These are phyloP conservation scores for Diaporthe velutina DNA, from an alignment of 2,329 filamentous ascomycete species.

Conservation along the genomic window DNA sequence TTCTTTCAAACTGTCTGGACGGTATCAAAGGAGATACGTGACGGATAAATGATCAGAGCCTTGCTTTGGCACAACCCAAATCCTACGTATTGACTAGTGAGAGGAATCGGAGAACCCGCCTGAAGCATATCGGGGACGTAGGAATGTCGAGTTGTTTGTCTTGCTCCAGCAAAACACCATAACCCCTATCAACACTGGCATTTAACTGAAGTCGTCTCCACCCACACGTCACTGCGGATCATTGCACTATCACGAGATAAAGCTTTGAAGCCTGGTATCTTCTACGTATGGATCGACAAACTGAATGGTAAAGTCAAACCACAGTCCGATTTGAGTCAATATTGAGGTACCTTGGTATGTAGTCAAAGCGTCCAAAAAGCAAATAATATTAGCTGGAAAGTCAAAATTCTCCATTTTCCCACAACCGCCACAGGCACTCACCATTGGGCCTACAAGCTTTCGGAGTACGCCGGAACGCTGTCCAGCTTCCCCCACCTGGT, in stretches of 20 bases:
- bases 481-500: neutral
- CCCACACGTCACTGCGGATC: neutral
- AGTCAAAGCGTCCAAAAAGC: neutral
- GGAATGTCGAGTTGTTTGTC: no score
- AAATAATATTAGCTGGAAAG: constrained; percentile 10
- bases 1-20: no score
- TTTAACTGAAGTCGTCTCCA: neutral
- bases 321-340: neutral
- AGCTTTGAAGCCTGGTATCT: neutral
- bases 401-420: constrained; percentile 5
- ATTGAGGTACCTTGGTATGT: neutral
- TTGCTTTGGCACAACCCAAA: neutral
- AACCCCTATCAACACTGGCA: no score
- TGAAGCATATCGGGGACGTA: no score
- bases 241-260: no score
- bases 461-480: neutral
- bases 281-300: neutral
- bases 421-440: neutral
- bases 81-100: neutral
- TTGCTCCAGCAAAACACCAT: neutral
- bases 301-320: neutral
- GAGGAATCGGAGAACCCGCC: neutral
- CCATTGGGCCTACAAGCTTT: neutral
- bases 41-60: neutral
- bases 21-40: neutral